phyloP scores from a whole-genome alignment of 176 grass and related monocot species.

The Juncus inflexus region DNA sequence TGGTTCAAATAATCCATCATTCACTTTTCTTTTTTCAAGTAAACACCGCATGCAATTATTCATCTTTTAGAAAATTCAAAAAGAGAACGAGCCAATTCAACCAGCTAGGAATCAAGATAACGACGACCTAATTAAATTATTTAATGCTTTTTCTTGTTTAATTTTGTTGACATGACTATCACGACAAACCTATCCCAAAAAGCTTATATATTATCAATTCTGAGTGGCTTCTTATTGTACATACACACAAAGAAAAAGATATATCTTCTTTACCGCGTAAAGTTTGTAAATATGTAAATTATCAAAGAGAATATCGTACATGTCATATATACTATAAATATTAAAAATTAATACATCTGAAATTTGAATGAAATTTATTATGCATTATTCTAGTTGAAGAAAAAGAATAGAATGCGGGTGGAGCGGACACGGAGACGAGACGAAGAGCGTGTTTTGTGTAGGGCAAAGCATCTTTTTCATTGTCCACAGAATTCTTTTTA shows the following conservation, averaged over 20 bases:
- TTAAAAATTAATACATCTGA: background rate
- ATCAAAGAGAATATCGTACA: background rate
- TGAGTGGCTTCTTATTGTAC: conserved; percentile 22
- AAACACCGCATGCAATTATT: too few species aligned
- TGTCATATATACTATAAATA: background rate
- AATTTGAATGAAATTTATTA: conserved; percentile 1
- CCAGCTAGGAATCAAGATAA: too few species aligned
- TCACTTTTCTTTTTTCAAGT: background rate
- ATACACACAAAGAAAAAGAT: conserved; percentile 1
- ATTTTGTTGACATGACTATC: too few species aligned
- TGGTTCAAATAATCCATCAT: conserved; percentile 18
- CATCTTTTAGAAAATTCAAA: conserved; percentile 13
- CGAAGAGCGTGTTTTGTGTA: background rate
- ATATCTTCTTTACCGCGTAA: background rate
- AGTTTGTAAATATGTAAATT: background rate
- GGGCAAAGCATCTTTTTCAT: conserved; percentile 1
- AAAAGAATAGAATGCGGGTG: conserved; percentile 13
- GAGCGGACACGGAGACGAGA: background rate
- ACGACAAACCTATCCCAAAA: too few species aligned
- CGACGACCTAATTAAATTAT: too few species aligned
- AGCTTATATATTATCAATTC: too few species aligned
- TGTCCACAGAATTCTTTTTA: background rate
- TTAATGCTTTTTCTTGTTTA: too few species aligned
- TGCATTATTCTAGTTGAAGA: background rate
- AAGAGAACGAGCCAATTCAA: background rate